Percentiles rank a stretch among this genome's conserved stretches.
phyloP scores from a whole-genome alignment of 176 grass and related monocot species.

The Pontederia crassipes region DNA sequence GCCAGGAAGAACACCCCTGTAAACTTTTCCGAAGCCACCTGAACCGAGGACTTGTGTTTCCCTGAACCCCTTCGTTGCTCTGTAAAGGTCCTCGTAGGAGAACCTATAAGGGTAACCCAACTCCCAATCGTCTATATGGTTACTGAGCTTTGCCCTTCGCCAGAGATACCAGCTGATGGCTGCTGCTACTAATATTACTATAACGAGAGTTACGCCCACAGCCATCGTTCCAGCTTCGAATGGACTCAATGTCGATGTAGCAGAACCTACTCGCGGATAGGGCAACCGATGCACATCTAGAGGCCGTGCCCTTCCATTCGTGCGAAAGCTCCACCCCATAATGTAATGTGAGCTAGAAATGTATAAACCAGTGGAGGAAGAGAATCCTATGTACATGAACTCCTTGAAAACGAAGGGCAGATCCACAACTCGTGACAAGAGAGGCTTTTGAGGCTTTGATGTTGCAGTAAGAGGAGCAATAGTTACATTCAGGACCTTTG shows the following conservation, averaged over 20 bases:
- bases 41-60: background rate
- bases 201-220: slow-evolving; percentile 4
- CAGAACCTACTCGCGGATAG: background rate
- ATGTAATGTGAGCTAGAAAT: slow-evolving; percentile 14
- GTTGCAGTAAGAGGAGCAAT: background rate
- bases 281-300: slow-evolving; percentile 7
- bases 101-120: background rate
- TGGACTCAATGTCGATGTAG: background rate
- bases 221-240: slow-evolving; percentile 2
- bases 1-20: background rate
- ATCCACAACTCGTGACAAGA: slow-evolving; percentile 4
- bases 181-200: background rate
- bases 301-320: background rate
- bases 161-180: background rate
- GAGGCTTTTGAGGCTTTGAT: no score
- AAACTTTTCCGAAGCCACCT: slow-evolving; percentile 8
- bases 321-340: slow-evolving; percentile 25
- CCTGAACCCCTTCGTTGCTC: slow-evolving; percentile 6
- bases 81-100: slow-evolving; percentile 7
- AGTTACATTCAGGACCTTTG: no score
- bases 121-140: slow-evolving; percentile 10
- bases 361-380: background rate
- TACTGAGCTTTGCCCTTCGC: background rate
- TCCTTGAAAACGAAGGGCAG: slow-evolving; percentile 29
- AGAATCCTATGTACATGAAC: slow-evolving; percentile 30